Base-by-base conservation (phyloP, 2,329 filamentous ascomycete species). In the Fusarium nurragi region DNA sequence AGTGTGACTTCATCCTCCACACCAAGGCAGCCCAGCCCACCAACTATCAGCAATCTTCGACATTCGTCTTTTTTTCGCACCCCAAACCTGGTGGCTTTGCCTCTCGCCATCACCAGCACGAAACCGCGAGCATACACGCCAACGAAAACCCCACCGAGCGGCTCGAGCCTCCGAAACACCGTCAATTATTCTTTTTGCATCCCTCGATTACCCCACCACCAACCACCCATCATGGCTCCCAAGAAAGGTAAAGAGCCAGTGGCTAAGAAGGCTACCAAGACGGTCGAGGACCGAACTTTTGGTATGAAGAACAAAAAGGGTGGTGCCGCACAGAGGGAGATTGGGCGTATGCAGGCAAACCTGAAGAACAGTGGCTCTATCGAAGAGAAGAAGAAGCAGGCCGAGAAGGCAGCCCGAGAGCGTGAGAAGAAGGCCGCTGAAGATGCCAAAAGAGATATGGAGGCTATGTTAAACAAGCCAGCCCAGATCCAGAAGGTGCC, bases 261-360 rank as follows among this genome's bases (percentile, higher is more conserved):
- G 69, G 82, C 80, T 77, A 88, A 88, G 80, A 86, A 86, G 80
- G 77, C 81, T 54, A 76, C 81, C 71, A 93, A 93, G 81, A 74
- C 83, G 40, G 91, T 93, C 65, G 93, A 95, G 65, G 95, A 99
- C 84, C 95, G 94, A 82, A 97, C 95, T 45, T 99, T 99, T 84
- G 95, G 95, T 73, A 98, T 99, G 95, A 99, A 99, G 83, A 99
- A 99, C 77, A 99, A 99, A 84, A 99, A 97, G 85, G 95, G 95
- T 70, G 90, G 88, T 55, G 89, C 88, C 49, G 94, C 93, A 53
- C 92, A 98, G 81, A 97, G 89, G 79, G 88, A 94, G 71, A 98
- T 99, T 76, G 90, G 91, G 58, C 91, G 93, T 73, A 87, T 99
- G 77, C 82, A 89, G 69, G 86, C 89, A 43, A 90, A 93, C 72